Evolutionary conservation across 305 asterid genomes (phyloP), one percentile per base, ranked within the genome.

Genomic region (Fraxinus baroniana): DNA sequence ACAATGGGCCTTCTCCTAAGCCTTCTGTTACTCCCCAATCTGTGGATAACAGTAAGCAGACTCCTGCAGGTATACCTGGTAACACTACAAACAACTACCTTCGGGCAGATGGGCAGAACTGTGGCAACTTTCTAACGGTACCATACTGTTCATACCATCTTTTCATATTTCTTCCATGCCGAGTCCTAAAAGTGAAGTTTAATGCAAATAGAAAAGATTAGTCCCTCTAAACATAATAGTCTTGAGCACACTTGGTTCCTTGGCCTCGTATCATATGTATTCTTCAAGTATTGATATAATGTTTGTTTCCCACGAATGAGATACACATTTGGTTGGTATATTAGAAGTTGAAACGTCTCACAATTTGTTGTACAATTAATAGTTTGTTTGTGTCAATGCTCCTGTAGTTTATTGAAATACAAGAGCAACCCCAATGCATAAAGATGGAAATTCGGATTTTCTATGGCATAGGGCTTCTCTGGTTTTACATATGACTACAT

Each of bases 121-220:
- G 76, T 70, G 76, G 76, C 76, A 70, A 70, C 76, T 70, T 70
- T 70, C 76, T 70, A 32, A 70, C 76, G 76, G 76, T 70, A 70
- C 1, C 36, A 32, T 28, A 24, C 41, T 17, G 41, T 30, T 70
- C 4, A 70, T 32, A 64, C 35, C 12, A 15, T 5, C 20, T 28
- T 68, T 70, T 13, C 41, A 70, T 70, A 70, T 8, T 4, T 30
- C 3, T 70, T 32, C 24, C 5, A 7, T 13, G 41, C 20, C 3
- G 22, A 70, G 20, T 32, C 76, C 76, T 15, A 70, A 30, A 30
- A 70, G 44, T 15, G 41, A 70, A 68, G 35, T 30, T 28, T 70
- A 15, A 70, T 70, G 76, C 44, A 30, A 70, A 70, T 70, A 15
- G 39, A 70, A 37, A 66, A 3, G 20, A 70, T 17, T 15, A 17